Evolutionary conservation across 2,329 filamentous ascomycete species (phyloP).

Genomic region (Curvularia hawaiiensis): DNA sequence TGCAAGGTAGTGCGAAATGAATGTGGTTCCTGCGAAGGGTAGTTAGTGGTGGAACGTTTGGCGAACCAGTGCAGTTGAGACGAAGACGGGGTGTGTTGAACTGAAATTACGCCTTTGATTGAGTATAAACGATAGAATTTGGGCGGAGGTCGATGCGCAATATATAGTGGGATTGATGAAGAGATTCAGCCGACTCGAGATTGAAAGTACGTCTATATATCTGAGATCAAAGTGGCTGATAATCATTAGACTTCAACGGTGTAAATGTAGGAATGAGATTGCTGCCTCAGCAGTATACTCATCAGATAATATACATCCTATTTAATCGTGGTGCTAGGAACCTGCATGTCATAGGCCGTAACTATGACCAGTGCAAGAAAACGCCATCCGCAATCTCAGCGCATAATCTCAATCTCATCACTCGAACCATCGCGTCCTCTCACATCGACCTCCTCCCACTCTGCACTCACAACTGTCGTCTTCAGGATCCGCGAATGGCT

Average conservation of each 20-base stretch:
- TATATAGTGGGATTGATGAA: not conserved
- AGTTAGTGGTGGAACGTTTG: not conserved
- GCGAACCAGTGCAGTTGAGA: not conserved
- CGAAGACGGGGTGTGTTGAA: not conserved
- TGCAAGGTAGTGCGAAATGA: not conserved
- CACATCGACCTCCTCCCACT: slow-evolving; percentile 39
- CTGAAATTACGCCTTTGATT: not conserved
- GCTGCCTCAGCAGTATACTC: not conserved
- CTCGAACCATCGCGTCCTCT: slow-evolving; percentile 21
- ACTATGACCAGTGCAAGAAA: not conserved
- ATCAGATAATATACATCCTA: not conserved
- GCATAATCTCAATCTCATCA: slow-evolving; percentile 33
- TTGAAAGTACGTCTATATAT: not conserved
- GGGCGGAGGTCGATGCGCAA: not conserved
- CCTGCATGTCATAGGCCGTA: not conserved
- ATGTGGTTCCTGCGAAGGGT: not conserved
- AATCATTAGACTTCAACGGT: not conserved
- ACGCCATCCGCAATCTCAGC: not conserved
- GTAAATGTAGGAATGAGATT: not conserved
- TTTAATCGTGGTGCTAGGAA: not conserved
- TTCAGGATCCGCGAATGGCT: slow-evolving; percentile 44
- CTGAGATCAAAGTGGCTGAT: not conserved
- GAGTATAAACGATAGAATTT: no score
- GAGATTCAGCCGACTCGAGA: not conserved
- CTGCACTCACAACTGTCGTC: slow-evolving; percentile 43